Percentiles rank a stretch among this genome's conserved stretches.
These are phyloP conservation scores for Cladosporium sp. DNA, from an alignment of 2,329 filamentous ascomycete genomes.

Conservation along the genomic window DNA sequence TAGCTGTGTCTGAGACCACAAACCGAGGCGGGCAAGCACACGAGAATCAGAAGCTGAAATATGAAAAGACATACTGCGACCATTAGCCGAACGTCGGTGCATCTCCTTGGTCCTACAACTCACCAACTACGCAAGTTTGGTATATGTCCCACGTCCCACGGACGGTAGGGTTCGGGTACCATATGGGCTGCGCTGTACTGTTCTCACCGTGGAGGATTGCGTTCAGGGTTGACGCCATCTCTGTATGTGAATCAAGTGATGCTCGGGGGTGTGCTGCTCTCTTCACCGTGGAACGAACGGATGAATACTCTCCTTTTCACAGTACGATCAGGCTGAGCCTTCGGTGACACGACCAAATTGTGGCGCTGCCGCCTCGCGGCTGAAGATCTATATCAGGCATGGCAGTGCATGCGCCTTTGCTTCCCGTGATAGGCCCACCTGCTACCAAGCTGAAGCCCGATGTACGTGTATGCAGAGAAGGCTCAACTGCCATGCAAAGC, in stretches of 20 bases:
- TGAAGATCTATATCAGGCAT: neutral
- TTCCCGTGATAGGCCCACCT: neutral
- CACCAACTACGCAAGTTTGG: conserved; percentile 2
- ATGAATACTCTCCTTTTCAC: neutral
- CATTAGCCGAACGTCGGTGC: neutral
- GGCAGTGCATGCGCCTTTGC: neutral
- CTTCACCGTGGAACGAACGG: neutral
- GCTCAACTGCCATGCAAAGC: too few relatives aligned
- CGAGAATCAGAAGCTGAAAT: too few relatives aligned
- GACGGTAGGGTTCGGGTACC: neutral
- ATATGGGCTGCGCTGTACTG: neutral
- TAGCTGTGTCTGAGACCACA: too few relatives aligned
- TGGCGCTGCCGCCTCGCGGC: neutral
- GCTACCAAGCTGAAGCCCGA: neutral
- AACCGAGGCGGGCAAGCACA: too few relatives aligned
- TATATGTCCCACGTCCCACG: conserved; percentile 2
- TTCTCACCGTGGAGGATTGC: neutral
- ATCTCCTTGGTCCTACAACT: neutral
- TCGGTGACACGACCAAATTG: neutral
- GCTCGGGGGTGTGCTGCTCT: neutral
- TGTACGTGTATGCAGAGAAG: neutral
- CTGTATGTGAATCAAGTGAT: neutral
- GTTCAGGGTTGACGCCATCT: neutral
- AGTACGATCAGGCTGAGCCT: neutral
- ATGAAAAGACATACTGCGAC: neutral